Conservation (phyloP, 371 early-diverging fungal species). For the Dinochytrium kinnereticum region DNA sequence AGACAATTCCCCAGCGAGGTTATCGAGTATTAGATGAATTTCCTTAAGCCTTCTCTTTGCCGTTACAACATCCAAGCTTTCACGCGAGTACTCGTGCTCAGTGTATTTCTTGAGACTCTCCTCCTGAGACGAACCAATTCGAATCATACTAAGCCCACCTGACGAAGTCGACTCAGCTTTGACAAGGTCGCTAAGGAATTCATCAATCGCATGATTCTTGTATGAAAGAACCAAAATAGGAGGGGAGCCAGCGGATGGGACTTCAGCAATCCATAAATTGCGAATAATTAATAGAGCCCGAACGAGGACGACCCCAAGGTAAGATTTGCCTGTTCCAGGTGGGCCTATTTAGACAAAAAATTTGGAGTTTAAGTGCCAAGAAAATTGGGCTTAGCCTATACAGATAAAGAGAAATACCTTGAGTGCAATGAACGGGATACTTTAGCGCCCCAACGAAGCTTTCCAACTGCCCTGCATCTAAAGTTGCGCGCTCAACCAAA, state of each 20-base stretch:
- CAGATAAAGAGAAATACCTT: slow-evolving; percentile 24
- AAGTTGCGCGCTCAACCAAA: slow-evolving; percentile 34
- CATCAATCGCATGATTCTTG: slow-evolving; percentile 49
- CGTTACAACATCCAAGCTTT: slow-evolving; percentile 13
- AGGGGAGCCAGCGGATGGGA: slow-evolving; percentile 30
- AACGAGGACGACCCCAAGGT: slow-evolving; percentile 40
- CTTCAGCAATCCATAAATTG: slow-evolving; percentile 29
- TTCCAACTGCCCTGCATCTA: slow-evolving; percentile 41
- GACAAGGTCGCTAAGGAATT: slow-evolving; percentile 38
- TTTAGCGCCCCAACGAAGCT: slow-evolving; percentile 35
- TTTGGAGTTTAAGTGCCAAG: background rate
- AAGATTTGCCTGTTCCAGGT: slow-evolving; percentile 44
- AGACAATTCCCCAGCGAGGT: background rate
- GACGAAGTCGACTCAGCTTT: slow-evolving; percentile 9
- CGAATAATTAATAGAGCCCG: slow-evolving; percentile 36
- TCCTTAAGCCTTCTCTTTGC: slow-evolving; percentile 14
- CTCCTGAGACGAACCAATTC: slow-evolving; percentile 37
- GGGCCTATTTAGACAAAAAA: slow-evolving; percentile 20
- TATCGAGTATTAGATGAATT: slow-evolving; percentile 13
- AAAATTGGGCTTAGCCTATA: background rate
- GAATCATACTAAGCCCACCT: slow-evolving; percentile 22
- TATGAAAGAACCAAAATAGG: slow-evolving; percentile 40
- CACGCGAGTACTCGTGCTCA: slow-evolving; percentile 15
- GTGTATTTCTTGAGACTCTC: slow-evolving; percentile 20
- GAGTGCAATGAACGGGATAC: slow-evolving; percentile 43